A percentile compares a stretch with the other conserved stretches of the same genome.
These are phyloP conservation scores for Clavaria fumosa DNA, from an alignment of 768 basidiomycete species.

Conservation along the genomic window DNA sequence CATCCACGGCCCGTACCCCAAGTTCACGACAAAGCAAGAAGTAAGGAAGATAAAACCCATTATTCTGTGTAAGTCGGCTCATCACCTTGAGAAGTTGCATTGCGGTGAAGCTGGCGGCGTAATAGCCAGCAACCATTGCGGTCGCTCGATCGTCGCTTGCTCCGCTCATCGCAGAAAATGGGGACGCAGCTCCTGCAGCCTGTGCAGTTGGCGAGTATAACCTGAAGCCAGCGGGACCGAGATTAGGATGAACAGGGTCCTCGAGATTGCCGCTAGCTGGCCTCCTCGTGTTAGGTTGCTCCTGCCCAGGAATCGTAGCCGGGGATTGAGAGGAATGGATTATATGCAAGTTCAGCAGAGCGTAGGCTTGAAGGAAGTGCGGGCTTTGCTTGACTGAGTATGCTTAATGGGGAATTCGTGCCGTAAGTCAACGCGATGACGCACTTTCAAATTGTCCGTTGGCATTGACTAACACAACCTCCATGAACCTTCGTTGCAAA, in stretches of 20 bases:
- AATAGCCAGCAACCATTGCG: constrained; percentile 28
- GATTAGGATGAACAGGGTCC: constrained; percentile 40
- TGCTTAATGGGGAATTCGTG: constrained; percentile 5
- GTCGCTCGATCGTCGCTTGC: constrained; percentile 19
- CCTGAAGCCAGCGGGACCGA: constrained; percentile 49
- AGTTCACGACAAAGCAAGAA: constrained; percentile 72
- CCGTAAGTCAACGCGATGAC: constrained; percentile 12
- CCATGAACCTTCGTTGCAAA: not conserved
- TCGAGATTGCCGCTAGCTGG: constrained; percentile 13
- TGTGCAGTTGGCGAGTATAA: constrained; percentile 35
- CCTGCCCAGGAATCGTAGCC: constrained; percentile 17
- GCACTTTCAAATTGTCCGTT: constrained; percentile 57
- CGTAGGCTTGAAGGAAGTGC: constrained; percentile 75
- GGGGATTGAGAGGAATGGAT: constrained; percentile 60
- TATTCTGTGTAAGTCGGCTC: constrained; percentile 54
- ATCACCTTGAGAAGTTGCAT: constrained; percentile 72
- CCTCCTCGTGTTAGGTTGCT: constrained; percentile 24
- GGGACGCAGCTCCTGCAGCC: constrained; percentile 14
- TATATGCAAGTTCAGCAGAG: constrained; percentile 73
- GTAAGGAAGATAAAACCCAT: constrained; percentile 53
- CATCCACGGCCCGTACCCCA: constrained; percentile 73
- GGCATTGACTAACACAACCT: constrained; percentile 40
- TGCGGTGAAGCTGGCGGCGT: constrained; percentile 56
- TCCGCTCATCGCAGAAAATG: too few relatives aligned
- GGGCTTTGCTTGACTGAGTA: constrained; percentile 58